Evolutionary conservation across 495 filamentous ascomycete species (phyloP).

Genomic region (Apodospora peruviana): DNA sequence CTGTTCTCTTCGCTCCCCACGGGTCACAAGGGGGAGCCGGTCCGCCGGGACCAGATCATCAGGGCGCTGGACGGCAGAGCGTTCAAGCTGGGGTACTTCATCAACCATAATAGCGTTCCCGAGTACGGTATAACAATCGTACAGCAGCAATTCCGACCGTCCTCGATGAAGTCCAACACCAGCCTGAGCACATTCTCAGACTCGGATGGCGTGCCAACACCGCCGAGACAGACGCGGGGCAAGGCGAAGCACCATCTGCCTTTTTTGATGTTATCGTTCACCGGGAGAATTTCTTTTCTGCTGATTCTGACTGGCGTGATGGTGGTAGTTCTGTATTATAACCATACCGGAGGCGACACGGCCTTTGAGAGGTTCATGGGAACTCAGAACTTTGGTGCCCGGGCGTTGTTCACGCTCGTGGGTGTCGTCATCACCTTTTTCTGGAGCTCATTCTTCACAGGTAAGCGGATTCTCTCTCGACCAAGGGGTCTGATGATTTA

Average conservation of each 20-base stretch:
- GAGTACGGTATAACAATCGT: constrained; percentile 30
- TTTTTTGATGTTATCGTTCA: constrained; percentile 28
- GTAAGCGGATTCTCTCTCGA: too few relatives aligned
- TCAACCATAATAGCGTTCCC: constrained; percentile 17
- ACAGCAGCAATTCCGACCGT: constrained; percentile 8
- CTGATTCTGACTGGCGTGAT: constrained; percentile 30
- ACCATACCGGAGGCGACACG: constrained; percentile 28
- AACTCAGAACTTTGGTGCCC: constrained; percentile 35
- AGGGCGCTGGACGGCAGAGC: constrained; percentile 17
- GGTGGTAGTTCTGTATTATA: constrained; percentile 38
- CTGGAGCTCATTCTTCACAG: constrained; percentile 33
- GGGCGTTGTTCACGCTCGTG: constrained; percentile 37
- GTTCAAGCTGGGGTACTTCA: constrained; percentile 33
- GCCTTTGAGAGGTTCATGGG: constrained; percentile 43
- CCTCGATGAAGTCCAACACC: constrained; percentile 4
- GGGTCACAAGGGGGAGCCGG: constrained; percentile 11
- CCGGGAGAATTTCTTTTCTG: constrained; percentile 22
- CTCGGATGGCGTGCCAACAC: not conserved
- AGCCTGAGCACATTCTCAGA: constrained; percentile 6
- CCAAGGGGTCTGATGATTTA: too few relatives aligned
- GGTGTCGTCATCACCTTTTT: constrained; percentile 38
- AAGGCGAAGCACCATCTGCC: constrained; percentile 20
- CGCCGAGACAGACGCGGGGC: not conserved
- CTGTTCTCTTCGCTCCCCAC: constrained; percentile 19
- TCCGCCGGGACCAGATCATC: constrained; percentile 17